A percentile compares a stretch with the other conserved stretches of the same genome.
Evolutionary conservation across 2,329 filamentous ascomycete species (phyloP).

Genomic region (Ophiosphaerella korrae): DNA sequence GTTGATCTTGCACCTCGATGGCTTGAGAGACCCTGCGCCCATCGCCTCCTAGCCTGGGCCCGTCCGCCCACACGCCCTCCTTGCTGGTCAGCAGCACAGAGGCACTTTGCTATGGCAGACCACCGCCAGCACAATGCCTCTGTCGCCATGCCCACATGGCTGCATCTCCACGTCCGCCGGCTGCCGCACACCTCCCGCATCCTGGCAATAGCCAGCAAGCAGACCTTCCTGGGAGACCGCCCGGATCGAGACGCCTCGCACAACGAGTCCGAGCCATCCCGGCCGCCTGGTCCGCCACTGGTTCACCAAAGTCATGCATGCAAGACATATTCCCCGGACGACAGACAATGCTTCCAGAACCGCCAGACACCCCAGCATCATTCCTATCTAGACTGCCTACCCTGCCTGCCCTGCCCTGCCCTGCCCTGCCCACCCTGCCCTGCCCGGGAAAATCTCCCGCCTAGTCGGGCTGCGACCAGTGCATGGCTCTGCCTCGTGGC

Average conservation of each 20-base stretch:
- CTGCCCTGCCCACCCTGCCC: too few species aligned
- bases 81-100: neutral
- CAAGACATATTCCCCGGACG: constrained; percentile 22
- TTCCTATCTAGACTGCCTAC: neutral
- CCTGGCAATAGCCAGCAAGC: neutral
- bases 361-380: constrained; percentile 10
- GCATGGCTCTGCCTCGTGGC: too few species aligned
- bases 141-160: too few species aligned
- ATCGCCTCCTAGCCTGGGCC: too few species aligned
- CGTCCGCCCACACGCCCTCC: constrained; percentile 6
- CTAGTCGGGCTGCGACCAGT: too few species aligned
- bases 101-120: neutral
- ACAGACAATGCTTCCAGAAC: constrained; percentile 25
- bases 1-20: constrained; percentile 11
- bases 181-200: too few species aligned
- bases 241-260: constrained; percentile 16
- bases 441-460: too few species aligned
- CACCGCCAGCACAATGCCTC: too few species aligned
- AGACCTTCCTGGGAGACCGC: constrained; percentile 13
- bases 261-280: constrained; percentile 8
- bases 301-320: constrained; percentile 11
- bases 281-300: constrained; percentile 11
- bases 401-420: too few species aligned
- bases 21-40: constrained; percentile 6
- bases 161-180: too few species aligned